Evolutionary conservation across 345 rosid genomes (phyloP).

Genomic region (Salix udensis): DNA sequence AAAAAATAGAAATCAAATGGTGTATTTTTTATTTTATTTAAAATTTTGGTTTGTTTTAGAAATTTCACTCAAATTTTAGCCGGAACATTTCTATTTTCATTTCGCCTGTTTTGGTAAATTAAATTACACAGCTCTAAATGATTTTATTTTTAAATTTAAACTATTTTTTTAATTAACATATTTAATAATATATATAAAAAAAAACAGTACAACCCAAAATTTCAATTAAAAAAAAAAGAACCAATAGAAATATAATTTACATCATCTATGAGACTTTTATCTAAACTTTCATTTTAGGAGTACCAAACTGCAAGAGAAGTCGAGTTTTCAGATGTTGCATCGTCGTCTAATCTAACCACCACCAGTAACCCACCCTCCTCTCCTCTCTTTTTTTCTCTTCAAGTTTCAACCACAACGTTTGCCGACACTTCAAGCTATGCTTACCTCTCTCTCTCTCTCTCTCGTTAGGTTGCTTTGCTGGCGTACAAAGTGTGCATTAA

Average conservation of each 20-base stretch:
- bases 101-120: no score
- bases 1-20: no score
- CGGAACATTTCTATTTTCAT: rapidly evolving
- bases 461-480: neutral
- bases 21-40: no score
- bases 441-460: neutral
- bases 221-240: no score
- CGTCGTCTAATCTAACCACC: neutral
- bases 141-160: no score
- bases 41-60: rapidly evolving
- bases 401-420: neutral
- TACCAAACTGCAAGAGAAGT: neutral
- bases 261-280: no score
- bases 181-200: no score
- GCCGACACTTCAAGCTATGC: neutral
- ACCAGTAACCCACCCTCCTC: neutral
- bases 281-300: neutral
- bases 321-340: neutral
- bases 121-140: no score
- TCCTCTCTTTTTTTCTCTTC: neutral
- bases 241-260: no score
- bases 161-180: no score
- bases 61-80: no score
- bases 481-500: neutral
- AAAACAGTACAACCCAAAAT: no score